A percentile compares a stretch with the other conserved stretches of the same genome.
These are phyloP conservation scores for Lachancea mirantina DNA, from an alignment of 805 yeast genomes.

Conservation along the genomic window DNA sequence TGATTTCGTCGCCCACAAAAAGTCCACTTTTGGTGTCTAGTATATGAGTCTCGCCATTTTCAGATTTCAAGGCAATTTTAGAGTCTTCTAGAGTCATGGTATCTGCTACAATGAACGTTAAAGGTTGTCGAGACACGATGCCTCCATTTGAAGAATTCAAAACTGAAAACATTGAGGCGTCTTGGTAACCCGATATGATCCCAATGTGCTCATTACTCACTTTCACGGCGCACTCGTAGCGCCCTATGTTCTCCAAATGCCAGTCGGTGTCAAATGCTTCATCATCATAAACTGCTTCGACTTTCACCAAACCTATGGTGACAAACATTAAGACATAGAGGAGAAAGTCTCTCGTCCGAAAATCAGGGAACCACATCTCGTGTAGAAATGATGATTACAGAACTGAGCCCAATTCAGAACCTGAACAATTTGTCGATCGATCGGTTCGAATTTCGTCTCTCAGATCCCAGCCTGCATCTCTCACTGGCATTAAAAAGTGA, in stretches of 20 bases:
- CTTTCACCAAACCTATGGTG: constrained; percentile 3
- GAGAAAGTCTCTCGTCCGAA: too few relatives aligned
- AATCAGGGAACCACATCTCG: too few relatives aligned
- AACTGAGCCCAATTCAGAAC: background rate
- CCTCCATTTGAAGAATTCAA: constrained; percentile 31
- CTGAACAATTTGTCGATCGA: background rate
- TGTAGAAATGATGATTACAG: too few relatives aligned
- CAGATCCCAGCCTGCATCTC: background rate
- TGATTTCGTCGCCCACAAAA: constrained; percentile 6
- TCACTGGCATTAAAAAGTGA: too few relatives aligned
- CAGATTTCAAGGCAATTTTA: constrained; percentile 11
- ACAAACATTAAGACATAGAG: too few relatives aligned
- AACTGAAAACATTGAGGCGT: constrained; percentile 28
- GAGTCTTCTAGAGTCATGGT: constrained; percentile 12
- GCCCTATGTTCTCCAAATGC: constrained; percentile 43
- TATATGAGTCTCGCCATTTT: constrained; percentile 1
- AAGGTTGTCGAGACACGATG: constrained; percentile 28
- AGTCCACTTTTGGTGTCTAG: constrained; percentile 19
- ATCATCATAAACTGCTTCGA: constrained; percentile 37
- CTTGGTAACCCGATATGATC: constrained; percentile 23
- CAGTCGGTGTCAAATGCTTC: constrained; percentile 52
- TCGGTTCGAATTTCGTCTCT: background rate
- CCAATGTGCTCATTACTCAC: constrained; percentile 13
- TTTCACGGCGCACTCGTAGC: constrained; percentile 24
- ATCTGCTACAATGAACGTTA: constrained; percentile 16